phyloP scores from a whole-genome alignment of 352 stramenopile genomes.

The Phytophthora nicotianae region DNA sequence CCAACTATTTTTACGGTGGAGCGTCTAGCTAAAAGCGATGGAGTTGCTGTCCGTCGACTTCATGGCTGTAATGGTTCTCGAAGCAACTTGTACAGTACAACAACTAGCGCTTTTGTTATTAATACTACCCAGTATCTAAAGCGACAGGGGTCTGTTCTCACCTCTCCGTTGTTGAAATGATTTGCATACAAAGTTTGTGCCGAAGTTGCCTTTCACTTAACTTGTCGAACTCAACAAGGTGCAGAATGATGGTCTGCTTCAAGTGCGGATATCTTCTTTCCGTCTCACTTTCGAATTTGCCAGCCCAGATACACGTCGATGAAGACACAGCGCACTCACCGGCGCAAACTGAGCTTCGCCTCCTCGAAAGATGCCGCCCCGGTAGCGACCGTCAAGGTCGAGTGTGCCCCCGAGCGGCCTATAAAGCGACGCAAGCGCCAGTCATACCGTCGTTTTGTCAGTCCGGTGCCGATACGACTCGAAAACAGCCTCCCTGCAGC shows the following conservation, averaged over 20 bases:
- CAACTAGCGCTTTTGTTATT: no score
- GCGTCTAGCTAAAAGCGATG: constrained; percentile 8
- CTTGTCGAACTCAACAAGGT: constrained; percentile 16
- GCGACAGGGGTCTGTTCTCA: constrained; percentile 1
- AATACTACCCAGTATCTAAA: background rate
- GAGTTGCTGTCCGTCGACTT: background rate
- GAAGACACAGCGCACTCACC: constrained; percentile 27
- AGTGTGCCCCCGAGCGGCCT: constrained; percentile 18
- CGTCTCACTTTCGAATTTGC: constrained; percentile 40
- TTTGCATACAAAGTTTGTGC: background rate
- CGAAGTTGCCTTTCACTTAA: constrained; percentile 19
- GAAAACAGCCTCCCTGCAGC: constrained; percentile 24
- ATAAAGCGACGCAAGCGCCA: constrained; percentile 33
- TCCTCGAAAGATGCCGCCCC: constrained; percentile 12
- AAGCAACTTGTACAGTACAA: background rate
- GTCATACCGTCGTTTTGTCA: constrained; percentile 15
- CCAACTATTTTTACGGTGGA: constrained; percentile 20
- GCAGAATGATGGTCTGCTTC: constrained; percentile 35
- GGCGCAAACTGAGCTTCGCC: constrained; percentile 37
- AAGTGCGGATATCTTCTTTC: constrained; percentile 12
- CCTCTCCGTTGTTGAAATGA: background rate
- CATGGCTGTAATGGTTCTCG: no score
- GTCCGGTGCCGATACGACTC: constrained; percentile 1
- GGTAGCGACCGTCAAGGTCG: constrained; percentile 21
- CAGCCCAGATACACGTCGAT: constrained; percentile 23